Base-by-base conservation (phyloP, 129 eudicot species). In the Pseudognaphalium luteoalbum region DNA sequence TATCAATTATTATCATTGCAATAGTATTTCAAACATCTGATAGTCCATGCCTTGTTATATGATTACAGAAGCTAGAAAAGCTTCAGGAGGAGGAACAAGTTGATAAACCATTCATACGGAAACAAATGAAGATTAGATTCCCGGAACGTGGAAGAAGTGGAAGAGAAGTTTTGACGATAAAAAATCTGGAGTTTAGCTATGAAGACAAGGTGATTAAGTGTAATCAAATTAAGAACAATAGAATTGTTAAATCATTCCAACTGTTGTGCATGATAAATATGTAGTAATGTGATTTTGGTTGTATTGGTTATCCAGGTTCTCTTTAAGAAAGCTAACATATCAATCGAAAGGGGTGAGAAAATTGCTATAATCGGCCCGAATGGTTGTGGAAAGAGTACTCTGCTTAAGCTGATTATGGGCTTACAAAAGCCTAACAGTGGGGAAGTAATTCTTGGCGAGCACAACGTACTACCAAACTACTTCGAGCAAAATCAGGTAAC, bases 131-230 rank as follows among this genome's bases (percentile, higher is more conserved):
- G 86, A 94, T 94, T 77, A 87, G 93, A 80, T 94, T 94, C 73
- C 98, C 98, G 3, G 98, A 91, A 80, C 98, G 97, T 62, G 97
- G 93, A 71, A 88, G 88, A 85, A 94, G 98, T 70, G 98, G 98
- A 75, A 83, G 85, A 82, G 73, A 86, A 5, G 97, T 91, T 20
- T 83, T 81, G 56, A 44, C 91, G 2, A 15, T 94, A 32, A 91
- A 91, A 68, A 89, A 86, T 78, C 83, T 94, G 37, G 87, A 89
- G 47, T 94, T 94, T 70, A 66, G 93, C 77, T 89, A 81, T 74
- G 97, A 80, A 54, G 97, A 94, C 74, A 73, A 89, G 96, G 98
- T 93, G 64, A 85, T 52, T n/a, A 65, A 66, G 65, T 65, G 42
- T 56, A 68, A 5, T 10, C 4, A 63, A 63, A 63, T 8, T 62